These are phyloP conservation scores for Talaromyces wortmannii DNA, from an alignment of 495 filamentous ascomycete genomes.

Conservation along the genomic window DNA sequence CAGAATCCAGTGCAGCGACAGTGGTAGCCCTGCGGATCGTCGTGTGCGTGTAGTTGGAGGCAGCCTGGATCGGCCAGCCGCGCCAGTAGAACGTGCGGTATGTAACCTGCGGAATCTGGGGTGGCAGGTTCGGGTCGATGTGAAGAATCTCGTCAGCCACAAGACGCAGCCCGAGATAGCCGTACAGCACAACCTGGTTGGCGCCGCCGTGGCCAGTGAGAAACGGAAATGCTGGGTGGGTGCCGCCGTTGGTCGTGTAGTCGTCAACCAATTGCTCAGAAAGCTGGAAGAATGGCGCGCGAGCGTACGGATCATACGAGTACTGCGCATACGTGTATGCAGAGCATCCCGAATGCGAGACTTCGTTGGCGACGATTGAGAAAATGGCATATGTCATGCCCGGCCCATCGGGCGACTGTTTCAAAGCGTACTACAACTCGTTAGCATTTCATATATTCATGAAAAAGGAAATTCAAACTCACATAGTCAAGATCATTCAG, in stretches of 20 bases:
- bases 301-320: slow-evolving; percentile 47
- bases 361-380: slow-evolving; percentile 50
- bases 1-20: slow-evolving; percentile 26
- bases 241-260: slow-evolving; percentile 56
- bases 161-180: slow-evolving; percentile 54
- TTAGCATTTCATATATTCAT: slow-evolving; percentile 1
- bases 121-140: slow-evolving; percentile 52
- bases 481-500: slow-evolving; percentile 54
- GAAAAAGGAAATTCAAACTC: slow-evolving; percentile 8
- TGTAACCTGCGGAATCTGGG: slow-evolving; percentile 52
- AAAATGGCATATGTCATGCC: slow-evolving; percentile 66
- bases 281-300: slow-evolving; percentile 46
- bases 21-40: slow-evolving; percentile 42
- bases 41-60: slow-evolving; percentile 60
- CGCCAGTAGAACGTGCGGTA: slow-evolving; percentile 68
- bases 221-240: slow-evolving; percentile 60
- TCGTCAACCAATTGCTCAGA: slow-evolving; percentile 68
- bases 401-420: slow-evolving; percentile 54
- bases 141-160: slow-evolving; percentile 44
- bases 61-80: slow-evolving; percentile 55
- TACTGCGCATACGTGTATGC: slow-evolving; percentile 58
- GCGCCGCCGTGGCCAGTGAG: slow-evolving; percentile 61
- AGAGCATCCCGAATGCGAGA: slow-evolving; percentile 55
- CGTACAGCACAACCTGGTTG: slow-evolving; percentile 54
- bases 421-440: slow-evolving; percentile 46